Conservation (phyloP, 106 monocot genomes). For the Dioscorea alata region DNA sequence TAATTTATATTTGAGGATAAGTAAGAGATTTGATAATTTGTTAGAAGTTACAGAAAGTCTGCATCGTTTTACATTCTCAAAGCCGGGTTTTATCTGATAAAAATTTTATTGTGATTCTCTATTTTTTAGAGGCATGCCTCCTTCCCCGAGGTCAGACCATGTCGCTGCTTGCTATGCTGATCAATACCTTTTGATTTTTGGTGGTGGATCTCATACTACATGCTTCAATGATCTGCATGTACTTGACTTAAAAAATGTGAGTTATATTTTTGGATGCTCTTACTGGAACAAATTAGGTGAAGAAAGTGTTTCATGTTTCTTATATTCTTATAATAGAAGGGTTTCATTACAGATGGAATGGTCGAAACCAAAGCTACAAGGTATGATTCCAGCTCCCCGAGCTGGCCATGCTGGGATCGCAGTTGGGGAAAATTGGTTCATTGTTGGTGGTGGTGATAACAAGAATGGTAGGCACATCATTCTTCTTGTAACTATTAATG, state of each 20-base stretch:
- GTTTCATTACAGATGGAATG: conserved; percentile 81
- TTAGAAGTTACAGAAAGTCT: neutral
- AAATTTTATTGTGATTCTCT: neutral
- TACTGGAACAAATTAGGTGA: no score
- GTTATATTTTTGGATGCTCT: conserved; percentile 1
- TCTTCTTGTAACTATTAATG: no score
- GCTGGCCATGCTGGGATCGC: conserved; percentile 96
- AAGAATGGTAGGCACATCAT: conserved; percentile 55
- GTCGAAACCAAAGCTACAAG: conserved; percentile 88
- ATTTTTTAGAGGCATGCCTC: conserved; percentile 73
- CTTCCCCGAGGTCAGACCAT: conserved; percentile 98
- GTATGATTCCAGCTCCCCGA: conserved; percentile 69
- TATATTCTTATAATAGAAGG: no score
- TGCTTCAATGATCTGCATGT: conserved; percentile 99
- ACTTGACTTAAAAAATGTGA: conserved; percentile 87
- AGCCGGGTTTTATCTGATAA: neutral
- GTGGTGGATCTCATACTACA: conserved; percentile 94
- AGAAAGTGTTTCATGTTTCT: no score
- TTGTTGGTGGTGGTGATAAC: conserved; percentile 95
- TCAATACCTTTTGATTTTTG: conserved; percentile 91
- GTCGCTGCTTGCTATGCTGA: conserved; percentile 91
- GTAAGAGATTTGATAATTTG: neutral
- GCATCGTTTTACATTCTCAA: neutral
- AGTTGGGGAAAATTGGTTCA: conserved; percentile 97
- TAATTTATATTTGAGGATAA: neutral